Conservation (phyloP, 2,329 filamentous ascomycete species). For the Cladophialophora psammophila region DNA sequence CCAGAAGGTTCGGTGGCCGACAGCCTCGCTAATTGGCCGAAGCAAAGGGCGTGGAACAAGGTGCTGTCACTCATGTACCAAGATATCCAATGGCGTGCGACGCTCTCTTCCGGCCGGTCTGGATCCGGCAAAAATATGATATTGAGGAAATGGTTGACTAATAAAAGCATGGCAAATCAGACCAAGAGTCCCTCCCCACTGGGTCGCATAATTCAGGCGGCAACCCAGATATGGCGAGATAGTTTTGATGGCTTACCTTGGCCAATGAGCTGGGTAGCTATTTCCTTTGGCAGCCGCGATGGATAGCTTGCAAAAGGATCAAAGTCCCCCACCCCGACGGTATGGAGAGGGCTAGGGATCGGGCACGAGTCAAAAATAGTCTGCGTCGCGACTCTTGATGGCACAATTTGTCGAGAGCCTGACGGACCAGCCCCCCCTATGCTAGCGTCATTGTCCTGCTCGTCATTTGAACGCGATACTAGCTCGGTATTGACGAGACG, state of each 20-base stretch:
- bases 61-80: conserved; percentile 19
- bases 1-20: not conserved
- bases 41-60: conserved; percentile 17
- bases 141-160: conserved; percentile 20
- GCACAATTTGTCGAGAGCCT: conserved; percentile 11
- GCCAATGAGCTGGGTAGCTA: conserved; percentile 13
- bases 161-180: not conserved
- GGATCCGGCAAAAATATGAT: conserved; percentile 18
- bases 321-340: conserved; percentile 13
- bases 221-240: not conserved
- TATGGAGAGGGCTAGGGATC: conserved; percentile 9
- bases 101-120: conserved; percentile 5
- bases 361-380: not conserved
- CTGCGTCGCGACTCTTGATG: conserved; percentile 3
- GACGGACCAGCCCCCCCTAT: not conserved
- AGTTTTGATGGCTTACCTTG: conserved; percentile 11
- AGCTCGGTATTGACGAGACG: not conserved
- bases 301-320: conserved; percentile 22
- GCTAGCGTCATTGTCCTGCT: not conserved
- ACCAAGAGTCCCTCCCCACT: not conserved
- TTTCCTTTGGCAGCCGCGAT: conserved; percentile 12
- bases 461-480: conserved; percentile 3
- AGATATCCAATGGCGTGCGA: conserved; percentile 8
- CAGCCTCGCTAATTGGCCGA: conserved; percentile 17
- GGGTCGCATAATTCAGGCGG: not conserved